Evolutionary conservation across 2,329 filamentous ascomycete species (phyloP).

Genomic region (Colletotrichum incanum): DNA sequence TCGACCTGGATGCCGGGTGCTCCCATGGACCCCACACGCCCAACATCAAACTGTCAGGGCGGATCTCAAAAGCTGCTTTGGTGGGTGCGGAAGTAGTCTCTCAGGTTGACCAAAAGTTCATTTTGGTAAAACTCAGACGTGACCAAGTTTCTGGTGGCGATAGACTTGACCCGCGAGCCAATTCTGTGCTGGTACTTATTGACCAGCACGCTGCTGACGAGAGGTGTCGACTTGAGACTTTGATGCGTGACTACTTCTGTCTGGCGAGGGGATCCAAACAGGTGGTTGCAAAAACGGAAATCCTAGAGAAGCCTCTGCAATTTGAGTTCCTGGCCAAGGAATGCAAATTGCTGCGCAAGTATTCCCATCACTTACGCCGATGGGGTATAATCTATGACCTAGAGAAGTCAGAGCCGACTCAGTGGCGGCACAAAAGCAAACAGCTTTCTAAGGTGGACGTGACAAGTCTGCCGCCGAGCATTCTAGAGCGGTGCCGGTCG

Average conservation of each 20-base stretch:
- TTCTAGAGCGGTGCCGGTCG: conserved; percentile 81
- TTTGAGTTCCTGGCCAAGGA: conserved; percentile 79
- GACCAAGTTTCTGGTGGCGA: conserved; percentile 1
- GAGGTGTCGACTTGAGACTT: conserved; percentile 81
- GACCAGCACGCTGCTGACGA: conserved; percentile 98
- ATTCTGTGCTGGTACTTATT: conserved; percentile 79
- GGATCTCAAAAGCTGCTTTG: conserved; percentile 76
- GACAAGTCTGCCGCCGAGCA: conserved; percentile 76
- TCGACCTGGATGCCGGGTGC: conserved; percentile 14
- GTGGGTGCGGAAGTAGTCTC: conserved; percentile 76
- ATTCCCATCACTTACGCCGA: conserved; percentile 70
- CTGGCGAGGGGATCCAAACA: conserved; percentile 19
- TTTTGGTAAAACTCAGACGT: conserved; percentile 74
- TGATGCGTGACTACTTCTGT: conserved; percentile 72
- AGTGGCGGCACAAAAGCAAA: conserved; percentile 25
- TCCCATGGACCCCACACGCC: conserved; percentile 7
- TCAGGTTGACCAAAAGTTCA: conserved; percentile 93
- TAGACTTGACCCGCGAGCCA: not conserved
- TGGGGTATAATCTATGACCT: conserved; percentile 85
- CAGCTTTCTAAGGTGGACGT: conserved; percentile 61
- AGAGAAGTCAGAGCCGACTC: not conserved
- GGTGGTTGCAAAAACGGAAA: conserved; percentile 51
- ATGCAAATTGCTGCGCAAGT: conserved; percentile 67
- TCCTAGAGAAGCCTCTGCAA: conserved; percentile 67
- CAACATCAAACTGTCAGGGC: conserved; percentile 51